A percentile compares a stretch with the other conserved stretches of the same genome.
Conservation (phyloP, 1,284 basidiomycete genomes). For the Moesziomyces parantarcticus region DNA sequence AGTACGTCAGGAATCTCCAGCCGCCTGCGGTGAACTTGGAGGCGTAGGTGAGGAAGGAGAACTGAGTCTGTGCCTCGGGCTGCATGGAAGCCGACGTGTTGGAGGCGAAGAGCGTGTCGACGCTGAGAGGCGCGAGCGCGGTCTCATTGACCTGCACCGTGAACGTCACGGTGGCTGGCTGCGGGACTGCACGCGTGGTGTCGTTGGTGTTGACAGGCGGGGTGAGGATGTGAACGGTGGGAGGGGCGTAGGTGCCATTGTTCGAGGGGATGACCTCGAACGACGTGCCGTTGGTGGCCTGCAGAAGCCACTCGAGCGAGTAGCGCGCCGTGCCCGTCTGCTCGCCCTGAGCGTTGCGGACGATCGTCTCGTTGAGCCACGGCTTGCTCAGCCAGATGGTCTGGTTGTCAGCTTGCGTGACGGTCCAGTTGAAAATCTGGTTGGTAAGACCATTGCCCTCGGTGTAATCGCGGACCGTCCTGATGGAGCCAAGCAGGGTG, state of each 20-base stretch:
- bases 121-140: slow-evolving; percentile 66
- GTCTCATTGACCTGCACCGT: slow-evolving; percentile 70
- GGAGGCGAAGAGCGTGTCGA: slow-evolving; percentile 67
- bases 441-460: slow-evolving; percentile 64
- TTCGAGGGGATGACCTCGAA: slow-evolving; percentile 33
- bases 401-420: slow-evolving; percentile 66
- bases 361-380: slow-evolving; percentile 67
- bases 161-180: slow-evolving; percentile 66
- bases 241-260: slow-evolving; percentile 66
- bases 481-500: slow-evolving; percentile 70
- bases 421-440: slow-evolving; percentile 71
- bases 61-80: slow-evolving; percentile 66
- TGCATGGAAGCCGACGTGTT: slow-evolving; percentile 51
- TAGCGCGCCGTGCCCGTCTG: slow-evolving; percentile 25
- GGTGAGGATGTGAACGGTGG: slow-evolving; percentile 65
- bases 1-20: slow-evolving; percentile 69
- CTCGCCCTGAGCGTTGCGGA: slow-evolving; percentile 29
- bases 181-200: slow-evolving; percentile 9
- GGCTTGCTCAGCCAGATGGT: slow-evolving; percentile 68
- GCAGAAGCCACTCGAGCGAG: slow-evolving; percentile 36
- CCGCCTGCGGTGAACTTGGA: slow-evolving; percentile 70
- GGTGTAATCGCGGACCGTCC: slow-evolving; percentile 70
- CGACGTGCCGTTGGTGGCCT: slow-evolving; percentile 28
- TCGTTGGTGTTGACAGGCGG: slow-evolving; percentile 48
- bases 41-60: slow-evolving; percentile 67